Conservation (phyloP, 1,139 yeast genomes). For the Saccharomyces hybrid region DNA sequence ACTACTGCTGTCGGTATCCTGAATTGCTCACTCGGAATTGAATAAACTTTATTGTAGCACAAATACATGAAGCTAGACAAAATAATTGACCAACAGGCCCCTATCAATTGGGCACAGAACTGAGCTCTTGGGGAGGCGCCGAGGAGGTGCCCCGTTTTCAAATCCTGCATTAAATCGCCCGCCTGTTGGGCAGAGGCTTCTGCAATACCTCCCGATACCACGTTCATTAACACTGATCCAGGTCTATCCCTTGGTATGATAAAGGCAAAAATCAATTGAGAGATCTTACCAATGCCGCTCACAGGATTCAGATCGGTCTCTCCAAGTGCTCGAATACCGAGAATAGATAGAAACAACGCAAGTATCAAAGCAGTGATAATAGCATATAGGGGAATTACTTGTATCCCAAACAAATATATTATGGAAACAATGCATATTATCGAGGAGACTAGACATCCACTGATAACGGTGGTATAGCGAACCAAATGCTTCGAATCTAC, state of each 20-base stretch:
- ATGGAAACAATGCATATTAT: constrained; percentile 60
- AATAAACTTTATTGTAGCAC: constrained; percentile 71
- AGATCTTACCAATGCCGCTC: constrained; percentile 89
- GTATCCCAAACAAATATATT: constrained; percentile 54
- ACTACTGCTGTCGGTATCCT: constrained; percentile 91
- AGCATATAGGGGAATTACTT: constrained; percentile 63
- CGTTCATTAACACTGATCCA: constrained; percentile 72
- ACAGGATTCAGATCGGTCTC: constrained; percentile 97
- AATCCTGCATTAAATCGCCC: constrained; percentile 95
- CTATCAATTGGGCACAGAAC: constrained; percentile 80
- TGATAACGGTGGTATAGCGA: constrained; percentile 41
- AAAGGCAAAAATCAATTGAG: constrained; percentile 80
- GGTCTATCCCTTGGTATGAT: constrained; percentile 72
- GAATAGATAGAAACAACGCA: constrained; percentile 70
- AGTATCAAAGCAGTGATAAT: constrained; percentile 58
- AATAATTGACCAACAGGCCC: constrained; percentile 75
- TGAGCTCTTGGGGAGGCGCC: constrained; percentile 94
- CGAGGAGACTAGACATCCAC: constrained; percentile 61
- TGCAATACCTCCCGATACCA: constrained; percentile 93
- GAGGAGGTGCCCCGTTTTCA: constrained; percentile 84
- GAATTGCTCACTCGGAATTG: constrained; percentile 72
- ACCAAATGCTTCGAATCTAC: constrained; percentile 46
- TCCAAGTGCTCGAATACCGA: constrained; percentile 91
- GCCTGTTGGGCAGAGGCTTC: constrained; percentile 99
- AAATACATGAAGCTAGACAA: constrained; percentile 76